Conservation (phyloP, 768 basidiomycete species). For the Amanita subjunquillea region DNA sequence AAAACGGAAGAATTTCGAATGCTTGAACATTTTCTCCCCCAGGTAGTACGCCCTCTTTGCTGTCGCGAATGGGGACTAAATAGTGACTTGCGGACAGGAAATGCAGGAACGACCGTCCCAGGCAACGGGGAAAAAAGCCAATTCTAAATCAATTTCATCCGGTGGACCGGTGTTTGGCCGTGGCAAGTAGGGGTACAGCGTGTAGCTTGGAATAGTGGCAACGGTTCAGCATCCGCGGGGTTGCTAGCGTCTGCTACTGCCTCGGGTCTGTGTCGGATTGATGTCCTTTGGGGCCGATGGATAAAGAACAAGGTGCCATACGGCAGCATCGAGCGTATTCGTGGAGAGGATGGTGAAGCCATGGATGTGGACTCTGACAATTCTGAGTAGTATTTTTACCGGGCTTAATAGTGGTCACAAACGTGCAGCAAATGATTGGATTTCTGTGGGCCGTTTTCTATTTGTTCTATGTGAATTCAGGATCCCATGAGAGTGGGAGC, state of each 20-base stretch:
- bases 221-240: slow-evolving; percentile 48
- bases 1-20: slow-evolving; percentile 69
- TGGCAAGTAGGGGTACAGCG: slow-evolving; percentile 69
- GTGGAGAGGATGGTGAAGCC: slow-evolving; percentile 39
- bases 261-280: slow-evolving; percentile 79
- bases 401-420: not conserved
- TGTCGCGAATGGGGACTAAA: not conserved
- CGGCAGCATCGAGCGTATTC: slow-evolving; percentile 44
- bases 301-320: slow-evolving; percentile 58
- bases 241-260: slow-evolving; percentile 74
- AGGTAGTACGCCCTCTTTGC: slow-evolving; percentile 26
- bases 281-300: slow-evolving; percentile 73
- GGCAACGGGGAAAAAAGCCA: slow-evolving; percentile 24
- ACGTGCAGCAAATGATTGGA: too few relatives aligned
- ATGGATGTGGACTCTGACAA: slow-evolving; percentile 35
- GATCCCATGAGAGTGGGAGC: not conserved
- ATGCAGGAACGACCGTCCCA: slow-evolving; percentile 33
- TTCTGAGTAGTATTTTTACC: slow-evolving; percentile 10
- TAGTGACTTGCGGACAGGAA: slow-evolving; percentile 26
- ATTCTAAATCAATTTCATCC: slow-evolving; percentile 18
- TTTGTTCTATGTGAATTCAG: not conserved
- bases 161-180: slow-evolving; percentile 64
- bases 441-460: too few relatives aligned
- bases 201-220: slow-evolving; percentile 72
- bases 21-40: slow-evolving; percentile 78